Base-by-base conservation (phyloP, 169 alveolate genomes). In the Plasmodium chabaudi region DNA sequence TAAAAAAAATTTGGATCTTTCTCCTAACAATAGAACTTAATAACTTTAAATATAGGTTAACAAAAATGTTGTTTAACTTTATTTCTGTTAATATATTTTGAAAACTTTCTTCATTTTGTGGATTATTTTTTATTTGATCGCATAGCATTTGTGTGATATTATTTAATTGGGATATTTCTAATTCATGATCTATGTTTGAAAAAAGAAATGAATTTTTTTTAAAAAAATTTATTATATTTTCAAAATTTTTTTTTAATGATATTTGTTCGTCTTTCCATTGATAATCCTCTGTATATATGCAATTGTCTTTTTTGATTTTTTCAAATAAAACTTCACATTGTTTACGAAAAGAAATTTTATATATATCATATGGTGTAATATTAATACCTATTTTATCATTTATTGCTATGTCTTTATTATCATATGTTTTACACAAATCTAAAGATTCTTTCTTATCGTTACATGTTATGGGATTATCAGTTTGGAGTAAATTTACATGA, bases 361-460 rank as follows among this genome's bases (percentile, higher is more conserved):
- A 82, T 9, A 82, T 67, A 60, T 53, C 7, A 17, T 67, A 39
- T 53, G 90, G 90, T 13, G 4, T 42, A 51, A 82, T 82, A 21
- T 82, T 59, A 25, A 27, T 39, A 2, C 79, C 90, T 10, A 82
- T 53, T 34, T 82, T 53, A 4, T 82, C 57, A 60, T 82, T 82
- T 17, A 82, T 82, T 27, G 19, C 12, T 4, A n/a, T 34, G 21
- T 27, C 17, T 23, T 4, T 7, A 5, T 71, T 25, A 3, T 55
- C n/a, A 55, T 27, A 13, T 9, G 13, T n/a, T 12, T 39, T 12
- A n/a, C 1, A 7, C 0, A 7, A 51, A 15, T 51, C 7, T 12
- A 15, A 2, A 15, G 1, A 13, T 2, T 5, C 5, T 17, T 67
- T 13, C 0, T 12, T 63, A 25, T 63, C 10, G 13, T 21, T n/a